These are phyloP conservation scores for Hymenoscyphus fraxineus DNA, from an alignment of 2,329 filamentous ascomycete genomes.

Conservation along the genomic window DNA sequence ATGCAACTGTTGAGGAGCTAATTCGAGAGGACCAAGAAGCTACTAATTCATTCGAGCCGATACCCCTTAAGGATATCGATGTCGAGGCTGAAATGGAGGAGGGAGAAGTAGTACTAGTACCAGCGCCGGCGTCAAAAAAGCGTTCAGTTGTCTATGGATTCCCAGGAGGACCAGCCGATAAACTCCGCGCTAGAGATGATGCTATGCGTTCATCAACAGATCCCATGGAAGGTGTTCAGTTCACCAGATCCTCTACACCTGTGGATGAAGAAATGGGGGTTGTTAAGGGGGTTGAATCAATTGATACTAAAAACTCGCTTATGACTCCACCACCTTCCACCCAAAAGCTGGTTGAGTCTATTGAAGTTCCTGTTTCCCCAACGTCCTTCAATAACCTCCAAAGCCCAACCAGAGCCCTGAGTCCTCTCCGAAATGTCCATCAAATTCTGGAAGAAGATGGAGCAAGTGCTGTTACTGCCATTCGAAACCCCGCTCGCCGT, in stretches of 20 bases:
- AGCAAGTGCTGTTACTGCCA: background rate
- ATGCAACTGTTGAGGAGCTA: background rate
- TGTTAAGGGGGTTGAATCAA: background rate
- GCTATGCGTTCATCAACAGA: background rate
- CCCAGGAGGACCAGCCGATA: constrained; percentile 6
- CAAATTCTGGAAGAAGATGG: background rate
- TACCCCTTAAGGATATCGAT: background rate
- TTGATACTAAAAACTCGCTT: background rate
- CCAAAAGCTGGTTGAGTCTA: background rate
- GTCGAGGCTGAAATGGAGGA: background rate
- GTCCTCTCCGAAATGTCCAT: background rate
- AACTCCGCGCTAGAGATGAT: background rate
- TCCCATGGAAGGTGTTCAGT: background rate
- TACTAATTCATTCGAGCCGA: background rate
- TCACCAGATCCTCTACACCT: background rate
- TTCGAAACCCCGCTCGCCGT: background rate
- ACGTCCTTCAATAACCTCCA: background rate
- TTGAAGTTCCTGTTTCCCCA: background rate
- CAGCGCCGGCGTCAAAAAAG: background rate
- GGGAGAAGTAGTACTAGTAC: background rate
- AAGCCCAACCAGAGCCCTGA: background rate
- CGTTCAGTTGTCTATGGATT: background rate
- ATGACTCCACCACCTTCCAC: background rate
- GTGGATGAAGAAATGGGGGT: background rate
- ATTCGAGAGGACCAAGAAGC: background rate